Evolutionary conservation across 1,284 basidiomycete genomes (phyloP).

Genomic region (Fistulina hepatica): DNA sequence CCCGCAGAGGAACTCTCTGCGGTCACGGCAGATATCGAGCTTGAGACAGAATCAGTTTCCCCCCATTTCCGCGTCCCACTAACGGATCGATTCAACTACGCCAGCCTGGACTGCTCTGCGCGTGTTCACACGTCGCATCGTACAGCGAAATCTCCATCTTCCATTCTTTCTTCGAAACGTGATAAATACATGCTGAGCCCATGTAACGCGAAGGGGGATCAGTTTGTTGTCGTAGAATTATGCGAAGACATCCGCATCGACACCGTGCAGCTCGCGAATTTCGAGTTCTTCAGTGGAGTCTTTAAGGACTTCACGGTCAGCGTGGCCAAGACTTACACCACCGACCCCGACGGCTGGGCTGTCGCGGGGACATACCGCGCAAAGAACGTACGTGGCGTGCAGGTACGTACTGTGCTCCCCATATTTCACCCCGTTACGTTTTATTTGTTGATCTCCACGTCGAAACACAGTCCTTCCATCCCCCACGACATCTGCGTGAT

Average conservation of each 20-base stretch:
- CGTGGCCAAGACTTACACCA: conserved; percentile 65
- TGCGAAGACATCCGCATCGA: conserved; percentile 97
- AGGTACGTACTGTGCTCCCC: conserved; percentile 38
- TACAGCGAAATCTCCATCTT: conserved; percentile 72
- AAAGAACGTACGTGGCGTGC: conserved; percentile 86
- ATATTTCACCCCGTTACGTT: conserved; percentile 1
- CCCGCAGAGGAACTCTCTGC: neutral
- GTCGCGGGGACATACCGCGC: conserved; percentile 71
- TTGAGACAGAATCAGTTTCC: conserved; percentile 16
- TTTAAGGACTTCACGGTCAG: conserved; percentile 88
- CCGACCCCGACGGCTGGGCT: conserved; percentile 59
- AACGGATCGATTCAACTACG: conserved; percentile 87
- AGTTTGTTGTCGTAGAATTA: conserved; percentile 90
- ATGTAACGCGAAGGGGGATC: conserved; percentile 45
- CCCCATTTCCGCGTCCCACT: conserved; percentile 60
- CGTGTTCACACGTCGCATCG: conserved; percentile 80
- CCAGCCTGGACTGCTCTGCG: conserved; percentile 86
- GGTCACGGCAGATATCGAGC: neutral
- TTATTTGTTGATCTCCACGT: too few relatives aligned
- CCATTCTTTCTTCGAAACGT: conserved; percentile 82
- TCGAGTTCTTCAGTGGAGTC: conserved; percentile 96
- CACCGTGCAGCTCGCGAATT: conserved; percentile 92
- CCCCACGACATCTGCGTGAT: conserved; percentile 52
- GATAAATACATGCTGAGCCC: conserved; percentile 98
- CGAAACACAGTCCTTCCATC: conserved; percentile 79